Percentiles rank a stretch among this genome's conserved stretches.
Conservation (phyloP, 225 moss, liverwort and hornwort genomes). For the Ulota crispa region DNA sequence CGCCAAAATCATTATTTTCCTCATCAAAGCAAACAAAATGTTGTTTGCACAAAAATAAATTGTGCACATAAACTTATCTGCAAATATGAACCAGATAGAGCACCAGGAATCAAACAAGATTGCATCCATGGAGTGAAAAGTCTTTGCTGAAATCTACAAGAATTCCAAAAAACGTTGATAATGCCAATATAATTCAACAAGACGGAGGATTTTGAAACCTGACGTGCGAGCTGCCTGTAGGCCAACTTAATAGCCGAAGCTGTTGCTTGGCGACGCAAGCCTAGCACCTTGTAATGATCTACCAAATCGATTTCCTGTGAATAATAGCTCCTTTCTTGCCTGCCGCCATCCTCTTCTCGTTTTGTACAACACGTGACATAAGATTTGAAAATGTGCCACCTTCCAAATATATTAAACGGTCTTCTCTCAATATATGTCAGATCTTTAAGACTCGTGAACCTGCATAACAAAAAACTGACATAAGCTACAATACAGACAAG, state of each 20-base stretch:
- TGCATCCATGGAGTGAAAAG: neutral
- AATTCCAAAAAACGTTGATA: neutral
- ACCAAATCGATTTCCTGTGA: slow-evolving; percentile 26
- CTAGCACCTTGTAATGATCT: slow-evolving; percentile 64
- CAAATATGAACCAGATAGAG: too few relatives aligned
- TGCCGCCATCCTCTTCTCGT: slow-evolving; percentile 44
- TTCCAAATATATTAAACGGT: slow-evolving; percentile 28
- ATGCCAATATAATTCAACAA: neutral
- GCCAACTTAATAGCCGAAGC: slow-evolving; percentile 57
- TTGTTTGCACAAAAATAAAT: neutral
- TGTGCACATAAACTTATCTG: neutral
- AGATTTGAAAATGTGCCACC: slow-evolving; percentile 27
- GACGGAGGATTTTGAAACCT: slow-evolving; percentile 34
- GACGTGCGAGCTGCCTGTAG: slow-evolving; percentile 63
- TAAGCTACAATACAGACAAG: neutral
- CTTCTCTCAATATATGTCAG: slow-evolving; percentile 24
- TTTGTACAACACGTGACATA: slow-evolving; percentile 43
- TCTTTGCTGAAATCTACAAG: neutral
- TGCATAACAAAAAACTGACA: slow-evolving; percentile 16
- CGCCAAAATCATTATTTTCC: neutral
- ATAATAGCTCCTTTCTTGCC: slow-evolving; percentile 25
- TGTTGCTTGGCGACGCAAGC: slow-evolving; percentile 58
- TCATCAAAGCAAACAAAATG: neutral
- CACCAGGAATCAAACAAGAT: slow-evolving; percentile 5
- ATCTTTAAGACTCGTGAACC: slow-evolving; percentile 24